Base-by-base conservation (phyloP, 345 rosid genomes). In the Euphorbia pulcherrima region DNA sequence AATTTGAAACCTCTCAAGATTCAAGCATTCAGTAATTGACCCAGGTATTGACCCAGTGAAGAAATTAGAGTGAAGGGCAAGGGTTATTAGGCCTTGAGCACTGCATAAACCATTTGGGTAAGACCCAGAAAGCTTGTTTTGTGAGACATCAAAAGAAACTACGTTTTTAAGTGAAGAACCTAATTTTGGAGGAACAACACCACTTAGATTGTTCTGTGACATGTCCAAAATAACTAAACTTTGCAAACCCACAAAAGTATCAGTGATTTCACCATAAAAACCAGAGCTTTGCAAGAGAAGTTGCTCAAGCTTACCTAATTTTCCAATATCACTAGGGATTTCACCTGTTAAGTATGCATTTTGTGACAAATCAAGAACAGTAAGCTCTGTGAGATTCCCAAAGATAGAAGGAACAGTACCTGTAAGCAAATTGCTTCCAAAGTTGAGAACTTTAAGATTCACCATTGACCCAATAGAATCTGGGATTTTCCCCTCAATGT, bases 1-100 rank as follows among this genome's bases (percentile, higher is more conserved):
- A 70, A 87, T 83, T 85, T 92, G 98, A 75, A 92, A 80, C 80
- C 79, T 85, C 85, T 90, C 98, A 17, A 92, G 89, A 2, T 74
- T 88, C 79, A 70, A 78, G 75, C 98, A 92, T 58, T 79, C 77
- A 58, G 65, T 70, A 67, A 86, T 76, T 72, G 96, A 86, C 60
- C 58, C 54, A 26, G 89, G 86, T 68, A 92, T 77, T 13, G 87
- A 50, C 24, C 96, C 96, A 71, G 72, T 80, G 74, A 92, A 85
- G 65, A 75, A 79, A 83, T 92, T 92, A 1, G 92, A 80, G 70
- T 90, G 96, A 13, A 90, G 87, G 29, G 83, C 80, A 66, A 92
- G 93, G 63, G 60, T 77, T 54, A 73, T 71, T 40, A 90, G 86
- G 39, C 82, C 84, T 71, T 83, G 85, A 2, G 88, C 83, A 67